phyloP scores from a whole-genome alignment of 495 filamentous ascomycete species.

The Penicillium riverlandense region DNA sequence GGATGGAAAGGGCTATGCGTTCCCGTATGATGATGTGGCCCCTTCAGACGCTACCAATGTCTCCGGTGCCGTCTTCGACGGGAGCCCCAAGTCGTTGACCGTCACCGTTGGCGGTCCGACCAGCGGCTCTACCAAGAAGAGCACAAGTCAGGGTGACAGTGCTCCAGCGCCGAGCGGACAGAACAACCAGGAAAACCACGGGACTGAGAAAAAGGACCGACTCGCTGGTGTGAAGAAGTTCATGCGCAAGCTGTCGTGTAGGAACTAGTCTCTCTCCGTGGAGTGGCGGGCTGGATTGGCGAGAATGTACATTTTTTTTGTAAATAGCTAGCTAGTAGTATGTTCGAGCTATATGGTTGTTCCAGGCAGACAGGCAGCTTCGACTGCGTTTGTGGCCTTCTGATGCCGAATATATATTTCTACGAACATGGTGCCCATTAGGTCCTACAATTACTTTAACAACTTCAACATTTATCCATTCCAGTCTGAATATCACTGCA shows the following conservation, averaged over 20 bases:
- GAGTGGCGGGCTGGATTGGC: too few relatives aligned
- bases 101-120: constrained; percentile 53
- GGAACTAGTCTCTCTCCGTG: not conserved
- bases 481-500: too few relatives aligned
- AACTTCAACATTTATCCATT: too few relatives aligned
- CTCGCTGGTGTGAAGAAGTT: constrained; percentile 6
- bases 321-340: too few relatives aligned
- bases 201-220: constrained; percentile 1
- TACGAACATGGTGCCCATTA: too few relatives aligned
- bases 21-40: constrained; percentile 72
- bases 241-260: constrained; percentile 7
- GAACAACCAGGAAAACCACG: too few relatives aligned
- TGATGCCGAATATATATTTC: too few relatives aligned
- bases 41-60: constrained; percentile 50
- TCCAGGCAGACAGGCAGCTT: too few relatives aligned
- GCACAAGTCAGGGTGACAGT: not conserved
- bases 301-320: too few relatives aligned
- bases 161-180: not conserved
- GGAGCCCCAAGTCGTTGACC: constrained; percentile 48
- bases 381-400: too few relatives aligned
- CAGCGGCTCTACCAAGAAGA: constrained; percentile 3
- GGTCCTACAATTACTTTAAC: too few relatives aligned
- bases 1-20: constrained; percentile 63
- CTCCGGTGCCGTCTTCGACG: constrained; percentile 55
- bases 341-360: too few relatives aligned